Evolutionary conservation across 768 basidiomycete genomes (phyloP), one percentile per base, ranked within the genome.

Genomic region (Pisolithus orientalis): DNA sequence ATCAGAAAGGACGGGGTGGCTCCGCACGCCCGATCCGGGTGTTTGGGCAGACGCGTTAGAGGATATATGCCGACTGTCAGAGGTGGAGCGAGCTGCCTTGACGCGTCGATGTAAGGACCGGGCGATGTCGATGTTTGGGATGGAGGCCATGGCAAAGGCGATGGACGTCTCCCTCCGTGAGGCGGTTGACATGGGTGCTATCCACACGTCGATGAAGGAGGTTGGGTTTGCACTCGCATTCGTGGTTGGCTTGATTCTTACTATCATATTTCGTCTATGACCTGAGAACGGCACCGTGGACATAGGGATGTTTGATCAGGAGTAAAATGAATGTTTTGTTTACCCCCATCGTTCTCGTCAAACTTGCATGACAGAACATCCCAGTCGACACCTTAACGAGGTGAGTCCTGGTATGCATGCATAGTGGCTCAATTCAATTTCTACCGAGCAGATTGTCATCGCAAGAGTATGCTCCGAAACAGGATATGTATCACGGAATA

Each of bases 1-100:
- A 8, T 69, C 70, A 27, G 50, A 75, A 47, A 74, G 81, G 27
- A 96, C 94, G 0, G 95, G 94, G 0, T 87, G 90, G 80, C 73
- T 96, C 16, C 75, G 83, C 17, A 53, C 70, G 1, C 87, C 93
- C 0, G 75, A 80, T 17, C 61, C 82, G 0, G 71, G 75, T 1
- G 65, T 76, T 4, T 97, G 95, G 95, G 80, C 87, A 2, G 70
- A 76, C 6, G 83, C 83, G 2, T 63, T 97, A 40, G 56, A 63
- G 4, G 78, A 84, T 43, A 83, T 96, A 42, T 72, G 84, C 17
- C 32, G 24, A 14, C 55, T 64, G 56, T 44, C 48, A 6, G 49
- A 31, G 6, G 45, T 53, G 1, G 53, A 47, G n/a, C 54, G 60
- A 4, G 44, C 27, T 24, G 70, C 65, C 8, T 64, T 97, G 57